Evolutionary conservation across 176 grass and related monocot species (phyloP).

Genomic region (Guadua angustifolia): DNA sequence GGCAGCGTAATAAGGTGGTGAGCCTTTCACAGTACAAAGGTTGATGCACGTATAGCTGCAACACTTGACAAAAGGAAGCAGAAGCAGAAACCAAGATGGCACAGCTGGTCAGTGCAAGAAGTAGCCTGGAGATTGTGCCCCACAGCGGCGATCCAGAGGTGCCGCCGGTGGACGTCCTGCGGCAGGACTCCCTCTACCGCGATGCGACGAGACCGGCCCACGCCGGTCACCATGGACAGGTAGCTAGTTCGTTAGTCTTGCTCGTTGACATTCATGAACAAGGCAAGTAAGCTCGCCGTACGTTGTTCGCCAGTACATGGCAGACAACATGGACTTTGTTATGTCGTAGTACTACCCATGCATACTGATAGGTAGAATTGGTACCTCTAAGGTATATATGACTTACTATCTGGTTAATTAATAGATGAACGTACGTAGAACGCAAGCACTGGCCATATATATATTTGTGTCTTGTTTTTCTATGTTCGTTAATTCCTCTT

Average conservation of each 20-base stretch:
- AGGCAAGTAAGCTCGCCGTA: not conserved
- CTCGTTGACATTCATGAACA: not conserved
- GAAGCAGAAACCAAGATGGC: not conserved
- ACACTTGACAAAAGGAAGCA: not conserved
- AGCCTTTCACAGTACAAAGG: not conserved
- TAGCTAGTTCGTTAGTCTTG: not conserved
- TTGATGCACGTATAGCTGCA: not conserved
- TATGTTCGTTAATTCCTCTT: too few species aligned
- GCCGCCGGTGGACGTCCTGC: constrained; percentile 32
- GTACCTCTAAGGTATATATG: not conserved
- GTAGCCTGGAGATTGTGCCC: constrained; percentile 47
- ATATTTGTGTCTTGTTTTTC: too few species aligned
- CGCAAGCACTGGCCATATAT: not conserved
- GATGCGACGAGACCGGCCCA: constrained; percentile 52
- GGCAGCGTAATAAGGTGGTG: not conserved
- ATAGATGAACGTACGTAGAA: not conserved
- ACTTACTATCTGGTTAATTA: not conserved
- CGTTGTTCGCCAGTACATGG: not conserved
- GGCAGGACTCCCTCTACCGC: constrained; percentile 59
- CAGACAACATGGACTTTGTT: not conserved
- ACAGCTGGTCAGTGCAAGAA: not conserved
- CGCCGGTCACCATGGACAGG: constrained; percentile 43
- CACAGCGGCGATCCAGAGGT: constrained; percentile 39
- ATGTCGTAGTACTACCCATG: not conserved
- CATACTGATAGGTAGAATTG: not conserved